Evolutionary conservation across 805 yeast genomes (phyloP), one percentile per base, ranked within the genome.

Genomic region (Yamadazyma nakazawae): DNA sequence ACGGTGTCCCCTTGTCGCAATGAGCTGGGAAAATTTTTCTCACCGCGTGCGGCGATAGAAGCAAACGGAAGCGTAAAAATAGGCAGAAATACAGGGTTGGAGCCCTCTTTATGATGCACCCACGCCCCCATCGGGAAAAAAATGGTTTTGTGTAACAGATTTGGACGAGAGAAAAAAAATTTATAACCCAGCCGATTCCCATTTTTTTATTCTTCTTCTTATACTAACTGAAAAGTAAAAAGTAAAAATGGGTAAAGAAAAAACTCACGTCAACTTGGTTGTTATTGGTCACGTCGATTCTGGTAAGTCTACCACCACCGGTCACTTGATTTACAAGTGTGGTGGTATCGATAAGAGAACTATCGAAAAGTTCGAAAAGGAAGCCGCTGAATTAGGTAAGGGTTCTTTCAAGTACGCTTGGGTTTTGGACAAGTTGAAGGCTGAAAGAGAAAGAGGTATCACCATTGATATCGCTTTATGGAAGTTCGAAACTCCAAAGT

Each of bases 231-330:
- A 13, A 21, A 34, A 34, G 17, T 32, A 30, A 31, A 30, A 25
- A 38, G 17, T 38, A 25, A 38, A 38, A 25, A 71, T 70, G 96
- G 96, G 96, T 84, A 89, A 89, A 79, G 96, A 84, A 71, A 91
- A 92, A 86, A 70, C 81, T 79, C 98, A 92, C 88, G 88, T 92
- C 82, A 92, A 92, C 96, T 96, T 92, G 81, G 99, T 94, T 78
- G 98, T 94, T 75, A 92, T 92, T 78, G 99, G 98, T 80, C 98
- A 92, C 96, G 98, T 94, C 97, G 98, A 92, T 81, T 91, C 97
- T 68, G 75, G 75, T 68, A 65, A 61, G 49, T 92, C 97, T 59
- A 91, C 98, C 73, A 92, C 97, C 79, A 91, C 98, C 75, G 97
- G 97, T 79, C 97, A 91, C 85, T 87, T 91, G 80, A 90, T 91